Evolutionary conservation across 345 rosid genomes (phyloP).

Genomic region (Turritis glabra): DNA sequence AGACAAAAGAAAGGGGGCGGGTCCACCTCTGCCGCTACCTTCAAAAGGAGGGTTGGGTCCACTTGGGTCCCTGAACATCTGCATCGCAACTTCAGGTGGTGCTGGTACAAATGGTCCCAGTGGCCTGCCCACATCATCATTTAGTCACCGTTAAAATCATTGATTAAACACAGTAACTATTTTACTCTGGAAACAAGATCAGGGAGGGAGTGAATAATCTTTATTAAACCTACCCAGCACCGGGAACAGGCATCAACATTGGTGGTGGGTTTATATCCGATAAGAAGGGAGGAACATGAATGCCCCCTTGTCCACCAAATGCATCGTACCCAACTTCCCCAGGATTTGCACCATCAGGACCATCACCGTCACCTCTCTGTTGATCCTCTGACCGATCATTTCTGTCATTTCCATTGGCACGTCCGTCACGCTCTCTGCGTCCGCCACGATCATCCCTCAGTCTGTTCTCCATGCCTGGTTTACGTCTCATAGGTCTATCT

Average conservation of each 20-base stretch:
- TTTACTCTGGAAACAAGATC: background rate
- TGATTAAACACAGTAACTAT: background rate
- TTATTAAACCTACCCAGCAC: slow-evolving; percentile 79
- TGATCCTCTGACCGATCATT: slow-evolving; percentile 75
- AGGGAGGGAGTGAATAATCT: background rate
- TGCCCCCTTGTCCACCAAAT: slow-evolving; percentile 78
- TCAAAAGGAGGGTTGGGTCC: slow-evolving; percentile 76
- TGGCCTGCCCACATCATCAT: slow-evolving; percentile 61
- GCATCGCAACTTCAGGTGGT: slow-evolving; percentile 97
- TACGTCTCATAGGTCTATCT: slow-evolving; percentile 76
- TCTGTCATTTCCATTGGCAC: slow-evolving; percentile 69
- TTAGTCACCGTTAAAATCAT: background rate
- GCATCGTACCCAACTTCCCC: slow-evolving; percentile 71
- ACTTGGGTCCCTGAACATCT: slow-evolving; percentile 70
- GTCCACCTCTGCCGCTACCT: slow-evolving; percentile 78
- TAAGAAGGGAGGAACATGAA: slow-evolving; percentile 68
- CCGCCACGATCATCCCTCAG: slow-evolving; percentile 82
- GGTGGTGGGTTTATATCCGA: slow-evolving; percentile 92
- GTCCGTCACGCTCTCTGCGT: slow-evolving; percentile 76
- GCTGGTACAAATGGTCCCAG: slow-evolving; percentile 99
- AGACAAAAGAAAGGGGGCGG: slow-evolving; percentile 64
- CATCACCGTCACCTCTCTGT: slow-evolving; percentile 64
- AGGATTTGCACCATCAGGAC: slow-evolving; percentile 58
- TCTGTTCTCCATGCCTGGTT: slow-evolving; percentile 63
- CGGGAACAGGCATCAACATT: slow-evolving; percentile 98